Evolutionary conservation across 2,329 filamentous ascomycete genomes (phyloP), one percentile per base, ranked within the genome.

Genomic region (Arthrocladium fulminans): DNA sequence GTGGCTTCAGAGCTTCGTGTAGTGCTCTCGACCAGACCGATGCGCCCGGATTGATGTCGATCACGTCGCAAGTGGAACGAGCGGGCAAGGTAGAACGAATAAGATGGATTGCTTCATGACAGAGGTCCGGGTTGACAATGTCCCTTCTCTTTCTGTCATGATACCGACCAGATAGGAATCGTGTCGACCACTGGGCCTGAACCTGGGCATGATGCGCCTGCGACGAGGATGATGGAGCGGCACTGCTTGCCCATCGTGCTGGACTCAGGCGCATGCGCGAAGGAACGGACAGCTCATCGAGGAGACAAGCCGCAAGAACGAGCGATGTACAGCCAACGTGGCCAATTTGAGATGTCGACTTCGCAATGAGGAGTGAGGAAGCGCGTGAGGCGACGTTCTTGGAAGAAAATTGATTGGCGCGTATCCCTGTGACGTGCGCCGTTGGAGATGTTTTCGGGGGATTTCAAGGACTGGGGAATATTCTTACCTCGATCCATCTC

Each of bases 21-120:
- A 97, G 71, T 59, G 83, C 86, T 23, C 72, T 71, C 27, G 89
- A 94, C 79, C 84, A 92, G 2, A 94, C 47, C 7, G 88, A 87
- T 1, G 70, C 70, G 12, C 88, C 88, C 0, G 90, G 90, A 63
- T 89, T 87, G 48, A 95, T 71, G 61, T 97, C 90, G 58, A 98
- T 71, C 38, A 97, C 75, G 59, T 94, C 88, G 66, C 89, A 88
- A 47, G 86, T 86, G 43, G 73, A 70, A 64, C 92, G 83, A 38
- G 79, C 76, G 27, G 79, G 69, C 15, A 97, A 74, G 2, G 80
- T 80, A 1, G 77, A 75, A 2, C 76, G 79, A n/a, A 94, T 68
- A 51, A 86, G 86, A 5, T 77, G 63, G 39, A 94, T 58, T 12
- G 85, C 69, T 57, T 90, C 81, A 60, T 88, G 2, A 24, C 41